Conservation (phyloP, 208 protist species). For the Herpetomonas samuelpessoai region DNA sequence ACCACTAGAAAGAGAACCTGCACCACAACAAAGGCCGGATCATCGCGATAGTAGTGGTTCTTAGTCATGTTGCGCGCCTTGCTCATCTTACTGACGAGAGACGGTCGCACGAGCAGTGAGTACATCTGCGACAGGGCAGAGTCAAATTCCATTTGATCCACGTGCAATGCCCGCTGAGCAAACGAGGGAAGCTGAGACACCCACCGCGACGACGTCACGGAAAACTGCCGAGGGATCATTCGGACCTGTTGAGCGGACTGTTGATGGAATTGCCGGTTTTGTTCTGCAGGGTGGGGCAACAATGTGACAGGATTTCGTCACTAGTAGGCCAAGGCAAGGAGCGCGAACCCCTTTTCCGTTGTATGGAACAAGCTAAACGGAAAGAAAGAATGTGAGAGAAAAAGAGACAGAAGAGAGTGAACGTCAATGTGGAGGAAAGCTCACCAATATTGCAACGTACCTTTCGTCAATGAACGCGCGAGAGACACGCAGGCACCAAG, state of each 20-base stretch:
- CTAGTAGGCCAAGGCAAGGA: no score
- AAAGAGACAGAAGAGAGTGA: slow-evolving; percentile 5
- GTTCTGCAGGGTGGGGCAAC: no score
- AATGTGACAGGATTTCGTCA: no score
- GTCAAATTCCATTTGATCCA: slow-evolving; percentile 92
- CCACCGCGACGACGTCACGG: slow-evolving; percentile 41
- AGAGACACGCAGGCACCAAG: no score
- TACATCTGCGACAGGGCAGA: slow-evolving; percentile 92
- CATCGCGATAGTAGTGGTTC: slow-evolving; percentile 96
- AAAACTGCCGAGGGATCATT: not conserved
- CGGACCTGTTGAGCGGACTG: no score
- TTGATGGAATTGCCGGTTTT: no score
- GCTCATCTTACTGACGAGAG: slow-evolving; percentile 86
- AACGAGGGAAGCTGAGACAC: slow-evolving; percentile 71
- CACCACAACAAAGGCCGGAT: slow-evolving; percentile 95
- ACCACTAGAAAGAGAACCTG: slow-evolving; percentile 85
- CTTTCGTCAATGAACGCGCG: no score
- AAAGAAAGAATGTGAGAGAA: slow-evolving; percentile 1
- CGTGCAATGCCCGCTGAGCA: slow-evolving; percentile 72
- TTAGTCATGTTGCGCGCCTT: slow-evolving; percentile 94
- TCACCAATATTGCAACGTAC: no score
- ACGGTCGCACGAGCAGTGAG: slow-evolving; percentile 72
- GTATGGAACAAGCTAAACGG: slow-evolving; percentile 1
- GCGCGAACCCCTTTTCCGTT: no score
- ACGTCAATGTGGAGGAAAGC: not conserved